Evolutionary conservation across 148 eudicot genomes (phyloP), one percentile per base, ranked within the genome.

Genomic region (Diospyros kaki): DNA sequence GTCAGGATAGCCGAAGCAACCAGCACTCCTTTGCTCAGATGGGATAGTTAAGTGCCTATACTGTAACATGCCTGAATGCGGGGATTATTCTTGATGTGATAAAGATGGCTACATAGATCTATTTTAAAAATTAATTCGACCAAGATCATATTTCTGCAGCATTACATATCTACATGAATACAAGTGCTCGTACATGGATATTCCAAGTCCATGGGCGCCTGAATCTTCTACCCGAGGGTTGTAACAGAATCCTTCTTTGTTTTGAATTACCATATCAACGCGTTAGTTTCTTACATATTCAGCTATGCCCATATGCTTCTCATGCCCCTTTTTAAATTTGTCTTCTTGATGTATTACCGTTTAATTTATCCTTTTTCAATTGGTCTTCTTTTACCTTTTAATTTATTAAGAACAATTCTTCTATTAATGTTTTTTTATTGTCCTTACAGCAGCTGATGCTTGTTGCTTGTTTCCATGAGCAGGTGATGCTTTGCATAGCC

Each of bases 401-500:
- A 4, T 72, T 43, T 71, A 48, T 51, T 42, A 53, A 55, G 51
- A 18, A 46, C 18, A 9, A 59, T 72, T 58, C 65, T 58, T 58
- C 54, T 43, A 40, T 58, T 45, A 43, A 58, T 58, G 51, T 17
- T 8, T 18, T 18, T 72, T 6, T 28, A 58, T 72, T 41, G 58
- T 44, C 42, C 44, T 28, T 40, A 28, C 28, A 73, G 43, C 64
- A 45, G 56, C 44, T 68, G 67, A 64, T 71, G 43, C 15, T 64
- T 45, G 52, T 28, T 11, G 14, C 56, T 54, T 50, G 56, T 45
- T 50, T 79, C 59, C 68, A 64, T 84, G 71, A 69, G 52, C 84
- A 92, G 97, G 97, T 64, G 97, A 92, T 82, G 97, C 93, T 66
- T 82, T 92, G 66, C 91, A 92, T 79, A 86, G 73, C 75, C 80